phyloP scores from a whole-genome alignment of 2,329 filamentous ascomycete species.

The Thermothelomyces thermophilus region DNA sequence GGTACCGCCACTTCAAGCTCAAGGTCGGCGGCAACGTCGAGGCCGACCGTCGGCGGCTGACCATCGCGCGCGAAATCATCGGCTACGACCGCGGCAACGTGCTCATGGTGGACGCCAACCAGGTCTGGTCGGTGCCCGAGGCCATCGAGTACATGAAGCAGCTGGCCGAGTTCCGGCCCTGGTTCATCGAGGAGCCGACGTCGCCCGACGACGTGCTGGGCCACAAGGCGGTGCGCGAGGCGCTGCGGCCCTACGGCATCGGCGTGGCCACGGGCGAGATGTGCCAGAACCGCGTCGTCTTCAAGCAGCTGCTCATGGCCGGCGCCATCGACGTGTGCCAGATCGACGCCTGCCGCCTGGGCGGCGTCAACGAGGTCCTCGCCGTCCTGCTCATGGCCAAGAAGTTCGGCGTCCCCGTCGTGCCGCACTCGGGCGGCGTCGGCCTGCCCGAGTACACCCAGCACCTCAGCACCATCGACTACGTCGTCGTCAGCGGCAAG shows the following conservation, averaged over 20 bases:
- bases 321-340: slow-evolving; percentile 84
- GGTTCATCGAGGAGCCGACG: slow-evolving; percentile 94
- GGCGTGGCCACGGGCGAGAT: slow-evolving; percentile 90
- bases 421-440: slow-evolving; percentile 84
- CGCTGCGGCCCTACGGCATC: slow-evolving; percentile 66
- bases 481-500: slow-evolving; percentile 78
- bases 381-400: slow-evolving; percentile 83
- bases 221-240: slow-evolving; percentile 77
- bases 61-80: slow-evolving; percentile 71
- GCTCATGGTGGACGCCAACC: slow-evolving; percentile 90
- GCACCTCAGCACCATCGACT: slow-evolving; percentile 87
- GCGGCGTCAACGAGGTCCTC: slow-evolving; percentile 85
- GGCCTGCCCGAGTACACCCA: slow-evolving; percentile 91
- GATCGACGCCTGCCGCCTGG: slow-evolving; percentile 83
- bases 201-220: slow-evolving; percentile 84
- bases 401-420: slow-evolving; percentile 72
- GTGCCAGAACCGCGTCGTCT: slow-evolving; percentile 91
- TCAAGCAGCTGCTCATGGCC: slow-evolving; percentile 80
- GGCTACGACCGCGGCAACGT: slow-evolving; percentile 77
- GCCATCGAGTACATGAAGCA: slow-evolving; percentile 81
- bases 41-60: slow-evolving; percentile 62
- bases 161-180: slow-evolving; percentile 75
- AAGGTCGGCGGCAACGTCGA: slow-evolving; percentile 74
- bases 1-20: slow-evolving; percentile 83
- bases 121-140: slow-evolving; percentile 86